Conservation (phyloP, 2,329 filamentous ascomycete species). For the Fusarium solani-melongenae region DNA sequence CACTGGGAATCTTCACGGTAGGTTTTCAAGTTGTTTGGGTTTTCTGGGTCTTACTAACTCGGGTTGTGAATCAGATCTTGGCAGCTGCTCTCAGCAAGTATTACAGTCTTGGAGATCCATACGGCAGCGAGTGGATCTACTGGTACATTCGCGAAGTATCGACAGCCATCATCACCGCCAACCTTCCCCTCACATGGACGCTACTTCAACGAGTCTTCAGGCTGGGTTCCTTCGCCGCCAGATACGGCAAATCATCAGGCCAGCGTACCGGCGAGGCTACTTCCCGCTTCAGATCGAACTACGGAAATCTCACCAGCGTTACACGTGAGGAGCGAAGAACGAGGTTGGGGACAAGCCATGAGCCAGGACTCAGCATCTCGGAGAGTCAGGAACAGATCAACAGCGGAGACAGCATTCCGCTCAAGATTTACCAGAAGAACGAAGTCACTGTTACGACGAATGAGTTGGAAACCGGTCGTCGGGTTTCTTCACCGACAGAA, state of each 20-base stretch:
- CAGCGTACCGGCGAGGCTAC: conserved; percentile 39
- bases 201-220: conserved; percentile 53
- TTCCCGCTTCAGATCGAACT: conserved; percentile 34
- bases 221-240: conserved; percentile 43
- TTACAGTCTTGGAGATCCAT: conserved; percentile 55
- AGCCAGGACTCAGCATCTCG: conserved; percentile 38
- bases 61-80: conserved; percentile 1
- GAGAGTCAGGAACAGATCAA: conserved; percentile 54
- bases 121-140: conserved; percentile 52
- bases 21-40: too few relatives aligned
- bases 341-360: conserved; percentile 2
- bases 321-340: conserved; percentile 29
- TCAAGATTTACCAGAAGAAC: conserved; percentile 53
- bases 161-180: conserved; percentile 57
- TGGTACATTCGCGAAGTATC: conserved; percentile 61
- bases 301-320: conserved; percentile 40
- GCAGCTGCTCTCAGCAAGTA: conserved; percentile 50
- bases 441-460: conserved; percentile 47
- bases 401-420: conserved; percentile 44
- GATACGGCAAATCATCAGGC: conserved; percentile 40
- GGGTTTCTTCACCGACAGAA: conserved; percentile 1
- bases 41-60: too few relatives aligned
- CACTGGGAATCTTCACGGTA: conserved; percentile 55
- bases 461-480: background rate
- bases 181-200: conserved; percentile 57